Evolutionary conservation across 176 grass and related monocot genomes (phyloP).

Genomic region (Aegilops umbellulata): DNA sequence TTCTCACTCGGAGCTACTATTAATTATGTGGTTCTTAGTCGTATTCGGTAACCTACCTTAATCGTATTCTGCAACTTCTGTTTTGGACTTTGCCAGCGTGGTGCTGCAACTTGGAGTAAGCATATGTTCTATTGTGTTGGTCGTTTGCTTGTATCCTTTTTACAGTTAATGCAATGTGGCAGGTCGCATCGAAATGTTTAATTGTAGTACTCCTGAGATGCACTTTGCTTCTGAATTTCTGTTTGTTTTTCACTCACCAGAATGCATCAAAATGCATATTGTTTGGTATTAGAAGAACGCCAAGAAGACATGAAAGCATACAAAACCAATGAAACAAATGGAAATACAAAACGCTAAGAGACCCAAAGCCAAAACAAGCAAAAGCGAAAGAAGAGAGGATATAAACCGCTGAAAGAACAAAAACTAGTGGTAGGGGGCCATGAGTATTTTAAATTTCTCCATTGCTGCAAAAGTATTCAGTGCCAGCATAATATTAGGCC

Average conservation of each 20-base stretch:
- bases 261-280: not conserved
- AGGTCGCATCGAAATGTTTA: not conserved
- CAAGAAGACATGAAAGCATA: too few species aligned
- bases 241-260: not conserved
- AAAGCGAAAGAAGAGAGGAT: too few species aligned
- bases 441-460: too few species aligned
- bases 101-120: not conserved
- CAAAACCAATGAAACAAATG: too few species aligned
- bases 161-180: not conserved
- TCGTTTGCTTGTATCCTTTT: not conserved
- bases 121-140: not conserved
- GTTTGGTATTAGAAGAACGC: not conserved
- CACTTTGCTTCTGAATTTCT: not conserved
- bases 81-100: not conserved
- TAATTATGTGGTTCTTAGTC: not conserved
- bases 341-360: too few species aligned
- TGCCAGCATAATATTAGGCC: not conserved
- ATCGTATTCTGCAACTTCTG: not conserved
- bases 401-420: too few species aligned
- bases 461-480: too few species aligned
- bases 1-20: not conserved
- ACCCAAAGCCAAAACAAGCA: too few species aligned
- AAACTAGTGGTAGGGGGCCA: too few species aligned
- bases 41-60: not conserved
- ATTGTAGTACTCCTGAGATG: not conserved